Evolutionary conservation across 2,329 filamentous ascomycete species (phyloP).

Genomic region (Alternaria triticimaculans): DNA sequence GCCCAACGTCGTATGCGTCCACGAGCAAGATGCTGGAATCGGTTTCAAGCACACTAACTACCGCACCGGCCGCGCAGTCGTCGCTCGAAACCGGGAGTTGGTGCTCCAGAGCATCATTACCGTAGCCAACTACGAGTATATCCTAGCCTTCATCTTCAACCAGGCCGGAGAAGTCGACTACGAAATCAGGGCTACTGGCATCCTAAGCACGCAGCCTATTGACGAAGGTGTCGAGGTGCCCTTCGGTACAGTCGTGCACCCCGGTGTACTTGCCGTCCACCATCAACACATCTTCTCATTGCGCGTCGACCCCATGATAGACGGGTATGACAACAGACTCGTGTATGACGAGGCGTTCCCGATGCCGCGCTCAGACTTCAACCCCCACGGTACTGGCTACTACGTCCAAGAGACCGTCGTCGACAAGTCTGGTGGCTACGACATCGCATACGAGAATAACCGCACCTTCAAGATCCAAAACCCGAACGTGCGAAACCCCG

Average conservation of each 20-base stretch:
- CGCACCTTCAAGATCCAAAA: slow-evolving; percentile 60
- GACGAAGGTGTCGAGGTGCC: slow-evolving; percentile 69
- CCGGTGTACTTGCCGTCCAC: slow-evolving; percentile 71
- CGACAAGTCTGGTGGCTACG: slow-evolving; percentile 58
- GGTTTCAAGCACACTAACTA: slow-evolving; percentile 78
- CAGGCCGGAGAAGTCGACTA: slow-evolving; percentile 72
- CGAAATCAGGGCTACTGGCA: slow-evolving; percentile 72
- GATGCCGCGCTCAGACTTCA: slow-evolving; percentile 63
- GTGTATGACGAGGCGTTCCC: slow-evolving; percentile 63
- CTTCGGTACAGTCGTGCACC: slow-evolving; percentile 72
- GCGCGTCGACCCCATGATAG: slow-evolving; percentile 57
- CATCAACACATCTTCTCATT: slow-evolving; percentile 78
- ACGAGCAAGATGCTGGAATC: slow-evolving; percentile 73
- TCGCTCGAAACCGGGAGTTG: slow-evolving; percentile 69
- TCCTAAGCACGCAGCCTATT: slow-evolving; percentile 71
- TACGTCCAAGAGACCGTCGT: slow-evolving; percentile 56
- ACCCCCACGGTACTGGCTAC: slow-evolving; percentile 63
- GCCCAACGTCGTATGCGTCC: slow-evolving; percentile 73
- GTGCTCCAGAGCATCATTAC: slow-evolving; percentile 75
- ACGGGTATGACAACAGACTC: slow-evolving; percentile 55
- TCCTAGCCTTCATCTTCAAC: slow-evolving; percentile 74
- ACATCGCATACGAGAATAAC: slow-evolving; percentile 54
- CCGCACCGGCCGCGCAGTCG: slow-evolving; percentile 67
- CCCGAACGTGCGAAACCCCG: slow-evolving; percentile 51
- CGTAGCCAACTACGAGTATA: slow-evolving; percentile 76